A percentile compares a stretch with the other conserved stretches of the same genome.
These are phyloP conservation scores for Lepraria neglecta DNA, from an alignment of 495 filamentous ascomycete genomes.

Conservation along the genomic window DNA sequence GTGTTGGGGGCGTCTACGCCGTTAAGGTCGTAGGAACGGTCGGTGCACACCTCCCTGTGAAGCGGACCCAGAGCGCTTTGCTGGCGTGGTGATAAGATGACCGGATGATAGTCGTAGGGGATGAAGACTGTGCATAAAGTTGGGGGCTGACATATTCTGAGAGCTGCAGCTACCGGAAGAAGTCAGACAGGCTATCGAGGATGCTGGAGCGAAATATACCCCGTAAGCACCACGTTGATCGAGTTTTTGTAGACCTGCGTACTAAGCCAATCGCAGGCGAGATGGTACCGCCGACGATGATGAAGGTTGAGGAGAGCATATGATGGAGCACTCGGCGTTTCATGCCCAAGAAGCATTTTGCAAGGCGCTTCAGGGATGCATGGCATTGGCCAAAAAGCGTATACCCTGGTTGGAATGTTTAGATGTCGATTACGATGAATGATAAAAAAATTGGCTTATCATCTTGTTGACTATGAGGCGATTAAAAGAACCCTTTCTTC, in stretches of 20 bases:
- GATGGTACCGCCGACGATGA: conserved; percentile 50
- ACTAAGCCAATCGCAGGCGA: conserved; percentile 31
- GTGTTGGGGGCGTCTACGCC: conserved; percentile 82
- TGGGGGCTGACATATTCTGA: conserved; percentile 6
- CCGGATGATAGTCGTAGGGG: no score
- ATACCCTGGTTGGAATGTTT: conserved; percentile 8
- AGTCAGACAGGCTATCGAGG: conserved; percentile 57
- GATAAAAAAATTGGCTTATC: not conserved
- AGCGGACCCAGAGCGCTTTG: not conserved
- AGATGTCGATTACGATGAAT: not conserved
- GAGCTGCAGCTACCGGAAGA: conserved; percentile 52
- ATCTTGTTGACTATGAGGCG: not conserved
- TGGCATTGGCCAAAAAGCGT: conserved; percentile 6
- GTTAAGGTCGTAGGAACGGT: conserved; percentile 80
- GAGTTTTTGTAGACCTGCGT: not conserved
- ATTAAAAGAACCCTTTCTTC: not conserved
- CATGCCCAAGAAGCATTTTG: not conserved
- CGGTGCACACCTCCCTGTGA: conserved; percentile 27
- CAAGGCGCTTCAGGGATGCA: conserved; percentile 5
- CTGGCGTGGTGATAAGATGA: not conserved
- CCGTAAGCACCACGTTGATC: conserved; percentile 39
- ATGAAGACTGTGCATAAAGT: not conserved
- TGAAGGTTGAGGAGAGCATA: conserved; percentile 27
- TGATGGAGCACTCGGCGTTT: not conserved
- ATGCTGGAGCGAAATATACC: conserved; percentile 63